Conservation (phyloP, 2,329 filamentous ascomycete species). For the Rhinocladiella similis region DNA sequence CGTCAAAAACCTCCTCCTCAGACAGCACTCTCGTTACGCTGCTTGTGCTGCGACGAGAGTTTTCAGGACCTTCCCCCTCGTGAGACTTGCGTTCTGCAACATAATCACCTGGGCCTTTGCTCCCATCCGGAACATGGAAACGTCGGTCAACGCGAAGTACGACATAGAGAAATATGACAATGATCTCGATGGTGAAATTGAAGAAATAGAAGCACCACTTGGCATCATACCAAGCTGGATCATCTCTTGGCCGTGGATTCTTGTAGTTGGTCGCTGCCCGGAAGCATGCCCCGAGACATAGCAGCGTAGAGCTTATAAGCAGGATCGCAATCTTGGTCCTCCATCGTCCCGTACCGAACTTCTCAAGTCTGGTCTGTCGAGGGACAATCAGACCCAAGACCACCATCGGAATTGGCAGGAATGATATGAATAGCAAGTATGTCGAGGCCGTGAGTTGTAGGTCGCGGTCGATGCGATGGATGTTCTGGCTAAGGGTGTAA, state of each 20-base stretch:
- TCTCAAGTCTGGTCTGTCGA: slow-evolving; percentile 49
- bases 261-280: slow-evolving; percentile 62
- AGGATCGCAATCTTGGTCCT: slow-evolving; percentile 67
- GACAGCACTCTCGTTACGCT: slow-evolving; percentile 16
- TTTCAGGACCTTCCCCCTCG: neutral
- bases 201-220: slow-evolving; percentile 78
- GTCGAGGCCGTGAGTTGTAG: slow-evolving; percentile 64
- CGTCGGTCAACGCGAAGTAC: slow-evolving; percentile 69
- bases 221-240: slow-evolving; percentile 69
- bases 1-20: slow-evolving; percentile 32
- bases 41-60: neutral
- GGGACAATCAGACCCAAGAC: slow-evolving; percentile 49
- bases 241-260: slow-evolving; percentile 45
- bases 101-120: slow-evolving; percentile 56
- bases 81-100: slow-evolving; percentile 8
- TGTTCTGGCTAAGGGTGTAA: slow-evolving; percentile 61
- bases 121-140: slow-evolving; percentile 73
- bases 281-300: slow-evolving; percentile 70
- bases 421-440: slow-evolving; percentile 65
- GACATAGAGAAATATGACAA: slow-evolving; percentile 68
- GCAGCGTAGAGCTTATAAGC: slow-evolving; percentile 56
- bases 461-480: slow-evolving; percentile 55
- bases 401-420: slow-evolving; percentile 64
- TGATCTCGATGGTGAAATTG: slow-evolving; percentile 72
- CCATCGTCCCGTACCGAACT: slow-evolving; percentile 68